Evolutionary conservation across 2,329 filamentous ascomycete genomes (phyloP).

Genomic region (Aaosphaeria pasadenensis): DNA sequence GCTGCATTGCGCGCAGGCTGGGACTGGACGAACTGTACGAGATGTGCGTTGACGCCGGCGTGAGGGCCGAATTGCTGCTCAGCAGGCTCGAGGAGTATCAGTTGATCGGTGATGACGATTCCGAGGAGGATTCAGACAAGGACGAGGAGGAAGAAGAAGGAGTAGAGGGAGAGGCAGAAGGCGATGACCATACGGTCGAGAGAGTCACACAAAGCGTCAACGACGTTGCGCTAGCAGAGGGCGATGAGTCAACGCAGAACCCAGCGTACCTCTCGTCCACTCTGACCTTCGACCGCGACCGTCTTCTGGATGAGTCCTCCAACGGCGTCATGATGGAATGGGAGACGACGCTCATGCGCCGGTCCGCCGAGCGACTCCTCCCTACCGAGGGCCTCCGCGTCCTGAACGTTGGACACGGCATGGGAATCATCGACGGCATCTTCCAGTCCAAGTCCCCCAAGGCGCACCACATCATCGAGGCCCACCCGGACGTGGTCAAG

Average conservation of each 20-base stretch:
- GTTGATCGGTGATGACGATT: conserved; percentile 59
- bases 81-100: conserved; percentile 80
- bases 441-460: conserved; percentile 44
- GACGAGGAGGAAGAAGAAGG: conserved; percentile 28
- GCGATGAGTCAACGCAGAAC: conserved; percentile 40
- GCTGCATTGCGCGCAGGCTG: conserved; percentile 73
- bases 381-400: conserved; percentile 41
- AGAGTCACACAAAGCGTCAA: conserved; percentile 21
- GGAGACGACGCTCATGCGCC: conserved; percentile 50
- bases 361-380: conserved; percentile 43
- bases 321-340: conserved; percentile 56
- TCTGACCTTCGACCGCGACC: conserved; percentile 47
- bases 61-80: conserved; percentile 84
- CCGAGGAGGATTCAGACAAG: conserved; percentile 47
- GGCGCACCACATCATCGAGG: conserved; percentile 51
- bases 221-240: conserved; percentile 21
- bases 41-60: conserved; percentile 82
- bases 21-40: conserved; percentile 72
- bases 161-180: conserved; percentile 7
- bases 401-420: conserved; percentile 51
- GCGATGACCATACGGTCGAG: conserved; percentile 8
- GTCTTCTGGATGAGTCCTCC: conserved; percentile 46
- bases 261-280: conserved; percentile 48
- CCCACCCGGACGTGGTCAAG: conserved; percentile 48
- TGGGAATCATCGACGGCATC: conserved; percentile 50